Base-by-base conservation (phyloP, 805 yeast species). In the Candida andamanensis region DNA sequence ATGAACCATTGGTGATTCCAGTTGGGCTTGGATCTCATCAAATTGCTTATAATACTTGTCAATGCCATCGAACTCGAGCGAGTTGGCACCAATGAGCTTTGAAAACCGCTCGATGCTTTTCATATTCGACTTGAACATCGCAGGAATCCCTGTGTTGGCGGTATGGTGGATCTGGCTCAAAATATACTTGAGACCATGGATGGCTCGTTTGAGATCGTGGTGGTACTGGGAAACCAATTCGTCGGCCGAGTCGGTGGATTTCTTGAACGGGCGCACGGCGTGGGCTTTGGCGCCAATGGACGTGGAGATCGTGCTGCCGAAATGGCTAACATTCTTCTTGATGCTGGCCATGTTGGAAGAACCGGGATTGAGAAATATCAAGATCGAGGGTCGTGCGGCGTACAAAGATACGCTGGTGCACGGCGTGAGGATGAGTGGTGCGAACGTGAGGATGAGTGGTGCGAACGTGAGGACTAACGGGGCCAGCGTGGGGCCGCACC, bases 161-260 rank as follows among this genome's bases (percentile, higher is more conserved):
- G 51, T 27, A 28, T 50, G 37, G 21, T 46, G 42, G 20, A 58
- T 45, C 32, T 60, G 66, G 15, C 39, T 24, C 6, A 36, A 39
- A 13, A 72, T 38, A 36, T 55, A 72, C 28, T 61, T 60, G 23
- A 74, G 46, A 1, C 75, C 78, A 14, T 65, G 62, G 18, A 64
- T 48, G 1, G 72, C 55, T 4, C 53, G 45, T 30, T 59, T 54
- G 7, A 70, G 41, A 39, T 70, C 75, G 36, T 65, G 61, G 33
- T 62, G 63, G 59, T 72, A 71, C 28, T 56, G 58, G n/a, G 45
- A 40, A 8, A 69, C 50, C 10, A 57, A 40, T 20, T 58, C 60
- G 42, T 70, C 75, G 34, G 67, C 72, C 4, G 41, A 35, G 32
- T 49, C 52, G 19, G 26, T 33, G 12, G 24, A 13, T 13, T 32